Conservation (phyloP, 805 yeast genomes). For the Lachancea sp. region DNA sequence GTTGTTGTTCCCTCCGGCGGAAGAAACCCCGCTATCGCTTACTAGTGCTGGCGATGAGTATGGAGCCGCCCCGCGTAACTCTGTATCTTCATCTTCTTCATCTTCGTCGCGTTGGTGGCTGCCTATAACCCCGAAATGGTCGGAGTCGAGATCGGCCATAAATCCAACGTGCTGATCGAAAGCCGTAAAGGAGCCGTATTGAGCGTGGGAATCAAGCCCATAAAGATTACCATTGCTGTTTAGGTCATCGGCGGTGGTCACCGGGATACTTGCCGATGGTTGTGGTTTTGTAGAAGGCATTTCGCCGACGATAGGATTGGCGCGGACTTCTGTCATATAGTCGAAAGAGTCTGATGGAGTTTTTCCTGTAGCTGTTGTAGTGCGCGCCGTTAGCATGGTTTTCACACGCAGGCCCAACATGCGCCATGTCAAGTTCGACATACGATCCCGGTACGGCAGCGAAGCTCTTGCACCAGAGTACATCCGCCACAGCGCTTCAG, state of each 20-base stretch:
- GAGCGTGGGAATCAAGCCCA: constrained; percentile 3
- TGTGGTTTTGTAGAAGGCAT: too few relatives aligned
- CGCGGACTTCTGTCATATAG: constrained; percentile 2
- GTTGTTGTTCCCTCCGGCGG: constrained; percentile 2
- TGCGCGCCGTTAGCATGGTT: not conserved
- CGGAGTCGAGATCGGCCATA: constrained; percentile 9
- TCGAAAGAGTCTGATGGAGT: not conserved
- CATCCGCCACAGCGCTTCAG: constrained; percentile 69
- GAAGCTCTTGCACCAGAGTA: constrained; percentile 69
- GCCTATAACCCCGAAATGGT: constrained; percentile 7
- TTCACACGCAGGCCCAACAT: constrained; percentile 54
- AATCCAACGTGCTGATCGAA: constrained; percentile 14
- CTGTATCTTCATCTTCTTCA: constrained; percentile 7
- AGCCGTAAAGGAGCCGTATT: constrained; percentile 17
- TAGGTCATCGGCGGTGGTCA: too few relatives aligned
- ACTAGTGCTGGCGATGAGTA: constrained; percentile 11
- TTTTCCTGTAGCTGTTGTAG: not conserved
- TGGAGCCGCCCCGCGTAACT: constrained; percentile 2
- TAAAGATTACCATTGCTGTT: not conserved
- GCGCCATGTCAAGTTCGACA: constrained; percentile 85
- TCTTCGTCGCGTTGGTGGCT: constrained; percentile 10
- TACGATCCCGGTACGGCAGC: constrained; percentile 66
- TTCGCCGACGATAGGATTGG: too few relatives aligned
- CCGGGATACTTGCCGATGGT: too few relatives aligned
- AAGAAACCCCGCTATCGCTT: constrained; percentile 10